Percentiles rank a stretch among this genome's conserved stretches.
phyloP scores from a whole-genome alignment of 805 yeast genomes.

The Saturnispora halmiae region DNA sequence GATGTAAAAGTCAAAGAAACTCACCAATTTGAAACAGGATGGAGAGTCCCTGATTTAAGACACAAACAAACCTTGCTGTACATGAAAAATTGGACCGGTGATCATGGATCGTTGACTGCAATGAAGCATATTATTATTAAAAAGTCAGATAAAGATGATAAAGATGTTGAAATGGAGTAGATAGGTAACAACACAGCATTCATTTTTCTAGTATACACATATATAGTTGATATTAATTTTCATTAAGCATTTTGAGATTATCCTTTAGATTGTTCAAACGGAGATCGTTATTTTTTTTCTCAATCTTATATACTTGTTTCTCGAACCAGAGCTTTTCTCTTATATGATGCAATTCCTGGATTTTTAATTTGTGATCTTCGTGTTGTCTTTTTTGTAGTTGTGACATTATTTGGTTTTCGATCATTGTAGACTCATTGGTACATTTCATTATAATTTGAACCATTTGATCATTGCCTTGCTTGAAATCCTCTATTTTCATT shows the following conservation, averaged over 20 bases:
- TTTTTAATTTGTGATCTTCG: background rate
- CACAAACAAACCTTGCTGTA: conserved; percentile 48
- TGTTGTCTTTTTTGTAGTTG: background rate
- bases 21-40: conserved; percentile 59
- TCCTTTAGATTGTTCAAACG: background rate
- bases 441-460: conserved; percentile 4
- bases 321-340: conserved; percentile 7
- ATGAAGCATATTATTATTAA: conserved; percentile 40
- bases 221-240: background rate
- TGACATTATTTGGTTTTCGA: background rate
- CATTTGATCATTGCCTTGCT: background rate
- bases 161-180: conserved; percentile 23
- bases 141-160: conserved; percentile 17
- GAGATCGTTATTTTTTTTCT: background rate
- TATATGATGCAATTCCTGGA: background rate
- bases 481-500: background rate
- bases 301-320: conserved; percentile 5
- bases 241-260: background rate
- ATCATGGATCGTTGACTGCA: conserved; percentile 64
- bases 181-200: no score
- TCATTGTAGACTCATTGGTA: conserved; percentile 3
- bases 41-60: conserved; percentile 61
- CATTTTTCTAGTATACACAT: background rate
- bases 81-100: conserved; percentile 72
- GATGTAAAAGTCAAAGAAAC: conserved; percentile 51